These are phyloP conservation scores for Coemansia sp. DNA, from an alignment of 192 early-diverging fungal genomes.

Conservation along the genomic window DNA sequence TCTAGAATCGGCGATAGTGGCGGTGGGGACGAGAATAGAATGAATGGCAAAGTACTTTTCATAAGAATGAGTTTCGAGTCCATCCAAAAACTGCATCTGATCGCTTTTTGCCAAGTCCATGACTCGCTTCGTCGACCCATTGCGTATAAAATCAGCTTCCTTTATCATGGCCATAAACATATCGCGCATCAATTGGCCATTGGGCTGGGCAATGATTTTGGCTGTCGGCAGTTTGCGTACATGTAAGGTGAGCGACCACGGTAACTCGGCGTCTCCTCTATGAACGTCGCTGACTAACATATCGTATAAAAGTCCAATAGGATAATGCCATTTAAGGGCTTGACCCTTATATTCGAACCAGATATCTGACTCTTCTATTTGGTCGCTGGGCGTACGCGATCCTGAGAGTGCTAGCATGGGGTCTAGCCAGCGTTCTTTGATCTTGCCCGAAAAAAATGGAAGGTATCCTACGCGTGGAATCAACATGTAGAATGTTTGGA, in stretches of 20 bases:
- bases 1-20: neutral
- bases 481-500: constrained; percentile 54
- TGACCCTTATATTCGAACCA: constrained; percentile 77
- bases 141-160: constrained; percentile 84
- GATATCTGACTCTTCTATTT: constrained; percentile 56
- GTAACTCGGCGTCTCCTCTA: constrained; percentile 50
- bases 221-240: constrained; percentile 73
- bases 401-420: constrained; percentile 46
- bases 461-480: constrained; percentile 47
- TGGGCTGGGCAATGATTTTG: constrained; percentile 66
- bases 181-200: constrained; percentile 65
- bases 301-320: constrained; percentile 85
- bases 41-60: constrained; percentile 55
- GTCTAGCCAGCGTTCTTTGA: constrained; percentile 52
- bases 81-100: constrained; percentile 80
- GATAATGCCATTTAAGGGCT: constrained; percentile 88
- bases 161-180: constrained; percentile 91
- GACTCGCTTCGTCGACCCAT: constrained; percentile 81
- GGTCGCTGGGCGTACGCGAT: neutral
- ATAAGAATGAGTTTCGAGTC: constrained; percentile 57
- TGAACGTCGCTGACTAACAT: constrained; percentile 41
- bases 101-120: constrained; percentile 87
- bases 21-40: constrained; percentile 27
- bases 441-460: constrained; percentile 29
- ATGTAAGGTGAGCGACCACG: constrained; percentile 83